Conservation (phyloP, 257 asterid species). For the Fraxinus quadrangulata region DNA sequence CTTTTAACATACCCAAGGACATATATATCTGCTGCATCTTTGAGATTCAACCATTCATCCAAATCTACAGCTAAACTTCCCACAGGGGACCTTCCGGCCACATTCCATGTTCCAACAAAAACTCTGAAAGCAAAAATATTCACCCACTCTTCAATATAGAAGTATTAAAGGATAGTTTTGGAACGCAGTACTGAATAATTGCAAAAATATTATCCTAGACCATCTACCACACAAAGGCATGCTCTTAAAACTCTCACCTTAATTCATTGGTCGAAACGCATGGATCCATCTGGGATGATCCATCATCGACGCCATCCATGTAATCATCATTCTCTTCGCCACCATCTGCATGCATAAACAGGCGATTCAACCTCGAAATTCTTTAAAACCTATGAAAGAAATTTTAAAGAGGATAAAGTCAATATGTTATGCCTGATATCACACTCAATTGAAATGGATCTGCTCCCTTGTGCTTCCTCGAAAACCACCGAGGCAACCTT, state of each 20-base stretch:
- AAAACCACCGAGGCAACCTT: slow-evolving; percentile 63
- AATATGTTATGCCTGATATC: slow-evolving; percentile 46
- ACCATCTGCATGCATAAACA: slow-evolving; percentile 40
- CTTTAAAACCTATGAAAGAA: not conserved
- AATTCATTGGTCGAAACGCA: slow-evolving; percentile 49
- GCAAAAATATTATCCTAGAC: not conserved
- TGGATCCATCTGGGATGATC: slow-evolving; percentile 49
- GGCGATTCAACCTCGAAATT: not conserved
- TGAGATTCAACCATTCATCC: slow-evolving; percentile 86
- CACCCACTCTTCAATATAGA: not conserved
- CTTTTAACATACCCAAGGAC: slow-evolving; percentile 70
- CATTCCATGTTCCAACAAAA: slow-evolving; percentile 96
- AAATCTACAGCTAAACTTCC: slow-evolving; percentile 81
- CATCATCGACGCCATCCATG: slow-evolving; percentile 24
- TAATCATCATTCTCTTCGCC: slow-evolving; percentile 50
- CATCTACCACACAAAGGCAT: not conserved
- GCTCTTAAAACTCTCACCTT: slow-evolving; percentile 45
- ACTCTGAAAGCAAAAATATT: slow-evolving; percentile 49
- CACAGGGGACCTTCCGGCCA: slow-evolving; percentile 87
- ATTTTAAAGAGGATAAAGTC: not conserved
- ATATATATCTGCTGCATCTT: slow-evolving; percentile 78
- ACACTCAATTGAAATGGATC: slow-evolving; percentile 40
- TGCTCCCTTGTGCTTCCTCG: slow-evolving; percentile 56
- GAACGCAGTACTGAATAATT: no score
- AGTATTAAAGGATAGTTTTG: not conserved